Conservation (phyloP, 73 alveolate species). For the Urostyla sp. region DNA sequence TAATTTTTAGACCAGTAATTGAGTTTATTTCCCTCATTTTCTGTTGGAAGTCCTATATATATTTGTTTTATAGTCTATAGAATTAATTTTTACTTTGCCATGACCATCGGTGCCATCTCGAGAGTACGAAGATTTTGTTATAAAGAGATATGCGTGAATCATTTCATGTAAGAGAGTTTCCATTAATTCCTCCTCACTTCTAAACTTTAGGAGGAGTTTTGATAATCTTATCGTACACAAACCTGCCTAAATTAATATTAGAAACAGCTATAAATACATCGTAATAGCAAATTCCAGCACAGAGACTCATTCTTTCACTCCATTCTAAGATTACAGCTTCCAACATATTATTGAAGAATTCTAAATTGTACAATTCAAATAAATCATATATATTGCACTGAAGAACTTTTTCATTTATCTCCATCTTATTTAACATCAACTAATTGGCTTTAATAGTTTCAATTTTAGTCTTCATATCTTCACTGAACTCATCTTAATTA, state of each 20-base stretch:
- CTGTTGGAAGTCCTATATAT: slow-evolving; percentile 59
- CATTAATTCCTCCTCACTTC: slow-evolving; percentile 77
- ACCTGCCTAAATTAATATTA: slow-evolving; percentile 38
- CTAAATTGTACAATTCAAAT: slow-evolving; percentile 57
- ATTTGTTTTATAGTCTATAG: neutral
- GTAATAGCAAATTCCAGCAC: slow-evolving; percentile 92
- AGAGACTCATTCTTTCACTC: slow-evolving; percentile 88
- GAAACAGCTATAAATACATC: slow-evolving; percentile 14
- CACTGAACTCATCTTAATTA: slow-evolving; percentile 1
- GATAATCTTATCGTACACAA: slow-evolving; percentile 77
- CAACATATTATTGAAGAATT: slow-evolving; percentile 63
- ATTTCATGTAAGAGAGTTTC: slow-evolving; percentile 94
- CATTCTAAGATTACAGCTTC: slow-evolving; percentile 72
- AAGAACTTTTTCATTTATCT: slow-evolving; percentile 26
- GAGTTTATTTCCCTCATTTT: slow-evolving; percentile 76
- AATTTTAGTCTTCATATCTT: slow-evolving; percentile 14
- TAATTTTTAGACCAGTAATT: slow-evolving; percentile 74
- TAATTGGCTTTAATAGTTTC: slow-evolving; percentile 29
- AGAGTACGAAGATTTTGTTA: slow-evolving; percentile 63
- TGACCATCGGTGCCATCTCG: slow-evolving; percentile 89
- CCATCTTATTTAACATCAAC: slow-evolving; percentile 9
- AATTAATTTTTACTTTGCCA: slow-evolving; percentile 50
- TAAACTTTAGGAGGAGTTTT: slow-evolving; percentile 81
- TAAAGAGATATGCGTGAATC: slow-evolving; percentile 91
- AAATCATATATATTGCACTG: slow-evolving; percentile 65